Conservation (phyloP, 129 eudicot species). For the Saposhnikovia divaricata region DNA sequence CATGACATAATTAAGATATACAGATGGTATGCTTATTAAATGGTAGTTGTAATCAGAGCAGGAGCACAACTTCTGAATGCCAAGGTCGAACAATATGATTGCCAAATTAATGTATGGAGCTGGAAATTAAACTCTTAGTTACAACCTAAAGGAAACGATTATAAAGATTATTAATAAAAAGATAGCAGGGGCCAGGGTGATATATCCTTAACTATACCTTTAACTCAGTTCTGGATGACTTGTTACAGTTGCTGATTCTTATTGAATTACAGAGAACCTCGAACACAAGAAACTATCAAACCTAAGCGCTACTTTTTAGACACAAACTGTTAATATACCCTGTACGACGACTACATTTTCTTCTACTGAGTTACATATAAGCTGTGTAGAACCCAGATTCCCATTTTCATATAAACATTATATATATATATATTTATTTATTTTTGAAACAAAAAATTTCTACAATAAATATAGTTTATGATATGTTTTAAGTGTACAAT, state of each 20-base stretch:
- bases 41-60: neutral
- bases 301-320: neutral
- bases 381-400: neutral
- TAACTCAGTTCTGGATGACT: neutral
- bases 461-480: too few relatives aligned
- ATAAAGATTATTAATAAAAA: neutral
- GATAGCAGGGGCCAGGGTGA: neutral
- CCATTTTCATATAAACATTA: too few relatives aligned
- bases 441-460: too few relatives aligned
- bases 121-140: neutral
- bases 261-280: neutral
- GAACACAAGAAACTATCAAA: neutral
- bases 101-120: neutral
- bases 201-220: neutral
- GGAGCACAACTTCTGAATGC: neutral
- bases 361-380: neutral
- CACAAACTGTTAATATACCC: neutral
- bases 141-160: neutral
- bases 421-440: too few relatives aligned
- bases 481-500: too few relatives aligned
- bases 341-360: neutral
- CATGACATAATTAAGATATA: neutral
- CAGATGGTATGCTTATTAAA: neutral
- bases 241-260: neutral
- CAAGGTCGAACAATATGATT: neutral